Percentiles rank a stretch among this genome's conserved stretches.
phyloP scores from a whole-genome alignment of 2,329 filamentous ascomycete species.

The Ophiostoma sp. region DNA sequence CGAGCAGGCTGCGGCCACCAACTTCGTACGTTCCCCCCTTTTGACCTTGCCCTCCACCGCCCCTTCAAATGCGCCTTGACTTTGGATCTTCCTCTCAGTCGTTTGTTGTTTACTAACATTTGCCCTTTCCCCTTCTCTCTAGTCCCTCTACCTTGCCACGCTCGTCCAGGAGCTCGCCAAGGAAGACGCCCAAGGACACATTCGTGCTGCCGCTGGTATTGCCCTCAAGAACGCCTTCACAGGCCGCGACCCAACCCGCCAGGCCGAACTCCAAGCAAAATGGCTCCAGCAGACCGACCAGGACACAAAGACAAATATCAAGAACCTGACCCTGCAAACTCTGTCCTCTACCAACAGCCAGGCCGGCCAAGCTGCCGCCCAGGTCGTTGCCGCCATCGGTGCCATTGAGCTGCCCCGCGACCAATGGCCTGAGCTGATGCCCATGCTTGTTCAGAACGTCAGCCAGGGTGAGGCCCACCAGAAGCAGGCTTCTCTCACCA shows the following conservation, averaged over 20 bases:
- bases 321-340: constrained; percentile 86
- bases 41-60: background rate
- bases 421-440: constrained; percentile 93
- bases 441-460: constrained; percentile 85
- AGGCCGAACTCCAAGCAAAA: constrained; percentile 88
- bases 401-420: constrained; percentile 89
- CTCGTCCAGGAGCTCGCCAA: constrained; percentile 94
- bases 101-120: constrained; percentile 12
- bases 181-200: constrained; percentile 76
- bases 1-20: constrained; percentile 83
- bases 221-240: constrained; percentile 98
- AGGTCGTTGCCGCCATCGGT: constrained; percentile 93
- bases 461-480: constrained; percentile 81
- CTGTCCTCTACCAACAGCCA: constrained; percentile 75
- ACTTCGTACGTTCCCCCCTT: constrained; percentile 70
- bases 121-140: constrained; percentile 21
- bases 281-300: constrained; percentile 83
- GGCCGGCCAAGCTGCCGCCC: constrained; percentile 85
- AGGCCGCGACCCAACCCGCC: constrained; percentile 81
- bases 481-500: constrained; percentile 90
- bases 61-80: constrained; percentile 6
- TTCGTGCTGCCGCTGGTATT: constrained; percentile 91
- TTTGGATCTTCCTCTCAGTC: background rate
- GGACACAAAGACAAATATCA: constrained; percentile 82
- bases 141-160: constrained; percentile 90